A percentile compares a stretch with the other conserved stretches of the same genome.
phyloP scores from a whole-genome alignment of 1,284 basidiomycete genomes.

The Pascua guehoae region DNA sequence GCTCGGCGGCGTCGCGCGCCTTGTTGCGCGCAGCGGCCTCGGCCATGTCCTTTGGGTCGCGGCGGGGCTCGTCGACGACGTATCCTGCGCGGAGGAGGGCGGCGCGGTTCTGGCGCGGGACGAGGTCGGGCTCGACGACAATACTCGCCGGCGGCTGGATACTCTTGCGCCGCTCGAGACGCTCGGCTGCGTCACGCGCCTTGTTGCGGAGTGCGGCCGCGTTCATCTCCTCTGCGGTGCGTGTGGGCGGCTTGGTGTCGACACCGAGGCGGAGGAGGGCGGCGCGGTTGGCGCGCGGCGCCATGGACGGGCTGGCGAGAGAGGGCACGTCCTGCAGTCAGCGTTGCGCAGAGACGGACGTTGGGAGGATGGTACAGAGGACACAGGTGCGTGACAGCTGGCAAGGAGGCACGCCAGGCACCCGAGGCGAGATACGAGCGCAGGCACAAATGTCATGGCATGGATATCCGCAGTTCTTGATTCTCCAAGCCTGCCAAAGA shows the following conservation, averaged over 20 bases:
- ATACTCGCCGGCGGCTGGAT: conserved; percentile 27
- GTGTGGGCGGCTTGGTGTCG: conserved; percentile 1
- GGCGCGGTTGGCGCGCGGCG: conserved; percentile 28
- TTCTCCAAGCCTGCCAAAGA: too few species aligned
- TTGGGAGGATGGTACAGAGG: neutral
- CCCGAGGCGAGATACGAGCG: too few species aligned
- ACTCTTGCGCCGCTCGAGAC: conserved; percentile 26
- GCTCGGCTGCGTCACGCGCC: conserved; percentile 24
- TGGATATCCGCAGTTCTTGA: too few species aligned
- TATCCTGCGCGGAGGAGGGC: conserved; percentile 16
- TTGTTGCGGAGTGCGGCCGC: conserved; percentile 17
- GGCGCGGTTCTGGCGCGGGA: conserved; percentile 16
- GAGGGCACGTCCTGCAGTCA: conserved; percentile 28
- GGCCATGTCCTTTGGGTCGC: conserved; percentile 15
- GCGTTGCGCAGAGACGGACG: neutral
- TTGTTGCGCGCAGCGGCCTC: conserved; percentile 28
- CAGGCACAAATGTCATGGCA: too few species aligned
- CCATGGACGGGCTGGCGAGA: conserved; percentile 27
- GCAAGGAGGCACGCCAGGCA: too few species aligned
- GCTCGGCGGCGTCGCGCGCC: conserved; percentile 28
- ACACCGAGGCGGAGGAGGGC: conserved; percentile 24
- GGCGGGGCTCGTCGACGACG: neutral
- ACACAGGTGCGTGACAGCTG: neutral
- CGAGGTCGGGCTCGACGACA: conserved; percentile 4
- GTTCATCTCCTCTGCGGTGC: conserved; percentile 20